phyloP scores from a whole-genome alignment of 139 green algal species.

The Chlamydomonas asymmetrica region DNA sequence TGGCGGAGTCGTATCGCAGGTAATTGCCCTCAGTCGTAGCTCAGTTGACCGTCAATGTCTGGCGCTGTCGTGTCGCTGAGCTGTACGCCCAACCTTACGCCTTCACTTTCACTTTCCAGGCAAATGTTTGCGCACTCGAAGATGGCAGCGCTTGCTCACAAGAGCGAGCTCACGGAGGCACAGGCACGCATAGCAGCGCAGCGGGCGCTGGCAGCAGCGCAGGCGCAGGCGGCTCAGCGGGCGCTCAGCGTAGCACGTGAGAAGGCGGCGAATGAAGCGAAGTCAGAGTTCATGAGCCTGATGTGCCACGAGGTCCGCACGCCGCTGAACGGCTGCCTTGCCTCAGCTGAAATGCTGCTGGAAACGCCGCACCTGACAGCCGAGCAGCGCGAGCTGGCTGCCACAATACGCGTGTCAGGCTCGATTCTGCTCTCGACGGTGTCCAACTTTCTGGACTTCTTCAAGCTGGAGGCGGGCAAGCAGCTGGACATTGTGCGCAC shows the following conservation, averaged over 20 bases:
- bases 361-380: constrained; percentile 68
- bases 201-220: constrained; percentile 46
- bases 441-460: constrained; percentile 90
- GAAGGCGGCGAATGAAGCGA: constrained; percentile 79
- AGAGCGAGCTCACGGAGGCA: constrained; percentile 75
- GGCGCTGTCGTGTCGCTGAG: no score
- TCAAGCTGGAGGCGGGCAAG: constrained; percentile 85
- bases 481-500: constrained; percentile 74
- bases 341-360: constrained; percentile 86
- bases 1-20: constrained; percentile 69
- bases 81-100: no score
- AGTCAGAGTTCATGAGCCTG: constrained; percentile 61
- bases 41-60: no score
- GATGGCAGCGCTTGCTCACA: constrained; percentile 60
- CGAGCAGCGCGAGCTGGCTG: constrained; percentile 81
- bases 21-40: neutral
- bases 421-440: constrained; percentile 85
- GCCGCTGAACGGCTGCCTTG: constrained; percentile 86
- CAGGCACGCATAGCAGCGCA: constrained; percentile 62
- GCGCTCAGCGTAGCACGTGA: constrained; percentile 68
- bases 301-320: constrained; percentile 72
- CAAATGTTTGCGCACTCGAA: constrained; percentile 73
- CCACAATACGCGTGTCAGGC: constrained; percentile 78
- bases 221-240: constrained; percentile 63
- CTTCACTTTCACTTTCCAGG: constrained; percentile 32